Conservation (phyloP, 176 grass and related monocot genomes). For the Alopecurus myosuroides region DNA sequence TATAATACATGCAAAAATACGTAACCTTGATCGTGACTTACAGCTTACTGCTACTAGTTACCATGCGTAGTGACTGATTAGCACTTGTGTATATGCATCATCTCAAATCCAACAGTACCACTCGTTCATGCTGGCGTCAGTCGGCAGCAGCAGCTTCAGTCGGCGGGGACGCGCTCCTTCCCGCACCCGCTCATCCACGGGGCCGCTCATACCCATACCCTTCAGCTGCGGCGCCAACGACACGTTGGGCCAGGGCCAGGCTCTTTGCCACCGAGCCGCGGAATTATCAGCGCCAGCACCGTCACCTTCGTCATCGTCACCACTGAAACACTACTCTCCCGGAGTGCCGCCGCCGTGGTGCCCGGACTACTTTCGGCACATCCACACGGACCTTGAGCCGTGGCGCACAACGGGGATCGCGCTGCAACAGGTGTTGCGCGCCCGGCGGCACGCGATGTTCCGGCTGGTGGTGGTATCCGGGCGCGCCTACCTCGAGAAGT, state of each 20-base stretch:
- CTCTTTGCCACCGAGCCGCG: not conserved
- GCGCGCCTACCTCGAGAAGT: constrained; percentile 53
- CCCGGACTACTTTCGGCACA: constrained; percentile 66
- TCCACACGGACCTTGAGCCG: constrained; percentile 54
- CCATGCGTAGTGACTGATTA: too few relatives aligned
- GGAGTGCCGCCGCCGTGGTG: not conserved
- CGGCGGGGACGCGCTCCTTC: not conserved
- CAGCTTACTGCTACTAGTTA: too few relatives aligned
- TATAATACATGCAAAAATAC: too few relatives aligned
- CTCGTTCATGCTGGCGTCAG: too few relatives aligned
- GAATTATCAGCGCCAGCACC: not conserved
- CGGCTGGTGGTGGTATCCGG: constrained; percentile 53
- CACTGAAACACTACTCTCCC: not conserved
- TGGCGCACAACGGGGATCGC: constrained; percentile 53
- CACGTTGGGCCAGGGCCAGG: not conserved
- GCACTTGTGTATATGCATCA: too few relatives aligned
- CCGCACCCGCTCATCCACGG: not conserved
- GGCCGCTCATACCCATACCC: not conserved
- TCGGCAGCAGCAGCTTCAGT: not conserved
- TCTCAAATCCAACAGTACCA: too few relatives aligned
- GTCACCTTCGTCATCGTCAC: not conserved
- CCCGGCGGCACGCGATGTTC: constrained; percentile 30
- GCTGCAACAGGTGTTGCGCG: constrained; percentile 33
- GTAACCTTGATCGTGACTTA: too few relatives aligned
- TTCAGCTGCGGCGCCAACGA: constrained; percentile 17